Conservation (phyloP, 1,284 basidiomycete genomes). For the Cryptococcus sp. region DNA sequence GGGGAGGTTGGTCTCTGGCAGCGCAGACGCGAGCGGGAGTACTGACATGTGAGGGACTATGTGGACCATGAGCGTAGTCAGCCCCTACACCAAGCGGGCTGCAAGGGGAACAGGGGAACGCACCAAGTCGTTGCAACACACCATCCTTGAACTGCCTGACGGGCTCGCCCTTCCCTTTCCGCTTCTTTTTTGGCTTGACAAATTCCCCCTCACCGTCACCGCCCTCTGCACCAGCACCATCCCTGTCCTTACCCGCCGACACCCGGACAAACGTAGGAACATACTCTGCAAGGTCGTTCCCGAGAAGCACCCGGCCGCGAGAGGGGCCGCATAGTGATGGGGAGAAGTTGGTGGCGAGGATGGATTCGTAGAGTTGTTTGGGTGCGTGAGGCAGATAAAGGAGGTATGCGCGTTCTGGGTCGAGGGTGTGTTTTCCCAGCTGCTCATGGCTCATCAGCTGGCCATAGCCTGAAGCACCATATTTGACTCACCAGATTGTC, state of each 20-base stretch:
- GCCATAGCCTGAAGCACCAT: neutral
- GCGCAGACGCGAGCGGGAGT: constrained; percentile 17
- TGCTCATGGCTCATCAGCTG: constrained; percentile 9
- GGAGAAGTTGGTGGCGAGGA: constrained; percentile 32
- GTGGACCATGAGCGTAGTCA: neutral
- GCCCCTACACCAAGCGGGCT: neutral
- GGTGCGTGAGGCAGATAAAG: constrained; percentile 46
- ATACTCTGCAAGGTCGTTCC: constrained; percentile 45
- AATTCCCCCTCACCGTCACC: constrained; percentile 25
- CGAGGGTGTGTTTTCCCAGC: constrained; percentile 27
- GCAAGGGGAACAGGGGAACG: constrained; percentile 3
- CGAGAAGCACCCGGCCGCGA: constrained; percentile 32
- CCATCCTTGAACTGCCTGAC: constrained; percentile 22
- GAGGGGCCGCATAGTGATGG: constrained; percentile 11
- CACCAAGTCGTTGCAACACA: constrained; percentile 39
- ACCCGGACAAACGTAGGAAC: constrained; percentile 27
- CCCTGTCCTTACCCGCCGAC: neutral
- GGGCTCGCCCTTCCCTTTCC: constrained; percentile 23
- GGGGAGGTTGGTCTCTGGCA: constrained; percentile 44
- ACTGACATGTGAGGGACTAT: constrained; percentile 36
- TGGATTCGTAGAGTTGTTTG: constrained; percentile 39
- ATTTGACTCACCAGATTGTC: constrained; percentile 32
- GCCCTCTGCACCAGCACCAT: neutral
- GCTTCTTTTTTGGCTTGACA: constrained; percentile 44
- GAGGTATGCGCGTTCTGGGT: constrained; percentile 21